Evolutionary conservation across 257 asterid genomes (phyloP).

Genomic region (Forsythia suspensa): DNA sequence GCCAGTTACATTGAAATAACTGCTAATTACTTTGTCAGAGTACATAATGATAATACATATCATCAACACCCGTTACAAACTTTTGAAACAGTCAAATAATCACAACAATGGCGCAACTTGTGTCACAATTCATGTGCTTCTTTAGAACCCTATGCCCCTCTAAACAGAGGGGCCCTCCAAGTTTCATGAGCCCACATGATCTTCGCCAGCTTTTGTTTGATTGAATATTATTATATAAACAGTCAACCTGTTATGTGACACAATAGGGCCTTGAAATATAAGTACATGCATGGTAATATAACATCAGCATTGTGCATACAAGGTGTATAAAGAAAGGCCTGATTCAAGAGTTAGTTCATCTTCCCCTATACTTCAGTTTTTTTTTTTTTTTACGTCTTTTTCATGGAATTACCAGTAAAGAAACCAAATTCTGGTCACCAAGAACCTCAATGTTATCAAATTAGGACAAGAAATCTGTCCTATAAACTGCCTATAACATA

Average conservation of each 20-base stretch:
- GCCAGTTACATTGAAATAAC: neutral
- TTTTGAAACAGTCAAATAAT: neutral
- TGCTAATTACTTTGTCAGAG: neutral
- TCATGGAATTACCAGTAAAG: conserved; percentile 57
- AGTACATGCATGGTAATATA: conserved; percentile 23
- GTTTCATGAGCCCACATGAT: conserved; percentile 2
- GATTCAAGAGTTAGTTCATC: conserved; percentile 44
- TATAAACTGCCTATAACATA: conserved; percentile 39
- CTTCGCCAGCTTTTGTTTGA: neutral
- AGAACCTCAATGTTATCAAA: conserved; percentile 33
- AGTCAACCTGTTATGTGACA: neutral
- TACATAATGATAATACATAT: too few relatives aligned
- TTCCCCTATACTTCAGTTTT: conserved; percentile 24
- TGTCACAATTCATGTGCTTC: neutral
- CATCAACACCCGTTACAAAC: neutral
- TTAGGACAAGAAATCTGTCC: conserved; percentile 46
- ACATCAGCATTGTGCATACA: neutral
- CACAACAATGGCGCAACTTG: neutral
- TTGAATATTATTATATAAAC: neutral
- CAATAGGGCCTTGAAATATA: conserved; percentile 1
- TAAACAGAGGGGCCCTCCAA: too few relatives aligned
- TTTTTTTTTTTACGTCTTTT: neutral
- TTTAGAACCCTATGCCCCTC: neutral
- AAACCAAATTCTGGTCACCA: conserved; percentile 21
- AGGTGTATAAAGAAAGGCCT: conserved; percentile 25